Conservation (phyloP, 2,329 filamentous ascomycete genomes). For the Monosporascus sp. region DNA sequence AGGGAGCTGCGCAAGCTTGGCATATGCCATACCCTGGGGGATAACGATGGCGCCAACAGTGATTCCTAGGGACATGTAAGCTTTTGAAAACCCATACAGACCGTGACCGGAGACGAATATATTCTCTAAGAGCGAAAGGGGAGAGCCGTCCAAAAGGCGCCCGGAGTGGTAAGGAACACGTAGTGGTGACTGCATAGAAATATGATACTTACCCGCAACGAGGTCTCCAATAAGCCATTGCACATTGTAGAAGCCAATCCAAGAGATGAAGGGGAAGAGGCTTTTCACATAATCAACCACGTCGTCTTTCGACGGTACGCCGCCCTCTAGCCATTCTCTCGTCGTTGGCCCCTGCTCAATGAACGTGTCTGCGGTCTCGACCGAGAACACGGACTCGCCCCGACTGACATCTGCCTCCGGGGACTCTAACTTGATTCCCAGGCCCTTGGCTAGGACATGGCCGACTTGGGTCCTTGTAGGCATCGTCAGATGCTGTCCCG, state of each 20-base stretch:
- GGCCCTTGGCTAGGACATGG: constrained; percentile 67
- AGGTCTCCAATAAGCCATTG: constrained; percentile 88
- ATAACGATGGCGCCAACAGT: constrained; percentile 68
- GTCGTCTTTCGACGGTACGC: constrained; percentile 54
- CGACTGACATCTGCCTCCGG: constrained; percentile 65
- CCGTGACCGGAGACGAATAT: too few species aligned
- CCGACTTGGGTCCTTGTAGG: constrained; percentile 54
- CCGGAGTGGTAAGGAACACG: background rate
- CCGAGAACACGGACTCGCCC: constrained; percentile 75
- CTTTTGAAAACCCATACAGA: constrained; percentile 7
- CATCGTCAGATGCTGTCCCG: constrained; percentile 25
- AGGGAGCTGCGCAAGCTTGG: constrained; percentile 71
- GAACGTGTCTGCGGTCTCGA: constrained; percentile 69
- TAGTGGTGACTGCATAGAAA: background rate
- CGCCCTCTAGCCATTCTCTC: constrained; percentile 62
- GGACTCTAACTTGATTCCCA: constrained; percentile 77
- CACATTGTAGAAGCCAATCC: constrained; percentile 83
- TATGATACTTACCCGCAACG: constrained; percentile 63
- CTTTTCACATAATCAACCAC: constrained; percentile 57
- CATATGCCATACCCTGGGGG: constrained; percentile 97
- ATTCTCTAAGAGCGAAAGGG: background rate
- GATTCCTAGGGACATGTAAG: constrained; percentile 30
- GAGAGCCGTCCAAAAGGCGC: background rate
- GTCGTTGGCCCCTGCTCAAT: constrained; percentile 76
- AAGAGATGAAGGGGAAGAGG: constrained; percentile 83